Evolutionary conservation across 371 early-diverging fungal species (phyloP), one percentile per base, ranked within the genome.

Genomic region (Syncephalastrum sp.): DNA sequence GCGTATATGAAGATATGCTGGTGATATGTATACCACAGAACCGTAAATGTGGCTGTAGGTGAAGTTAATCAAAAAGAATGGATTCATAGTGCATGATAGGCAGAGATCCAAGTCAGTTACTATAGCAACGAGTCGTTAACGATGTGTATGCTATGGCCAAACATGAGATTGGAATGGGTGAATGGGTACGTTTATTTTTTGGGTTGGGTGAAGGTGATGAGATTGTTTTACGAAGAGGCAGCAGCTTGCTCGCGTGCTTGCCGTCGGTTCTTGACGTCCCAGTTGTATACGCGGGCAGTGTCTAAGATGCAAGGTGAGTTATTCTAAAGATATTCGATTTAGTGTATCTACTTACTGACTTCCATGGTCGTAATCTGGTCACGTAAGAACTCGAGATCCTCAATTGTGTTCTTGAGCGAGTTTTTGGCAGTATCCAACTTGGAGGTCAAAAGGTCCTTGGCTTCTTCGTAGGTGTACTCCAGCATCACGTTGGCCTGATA

Each of bases 331-430:
- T 2, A 51, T 5, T 5, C 2, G 19, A 7, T 17, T 6, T 16
- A 17, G 4, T 10, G 14, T 23, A 16, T 27, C 44, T 29, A 54
- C 54, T 13, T 82, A 84, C 84, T 98, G 79, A 98, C 98, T 78
- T 98, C 98, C 93, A 97, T 95, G 24, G 96, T 96, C 3, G 98
- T 98, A 67, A 97, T 94, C 74, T 98, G 97, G 59, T 93, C 93
- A 60, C 95, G 79, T 71, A 98, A 69, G 62, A 92, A 98, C 65
- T 91, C 92, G n/a, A 95, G 76, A 71, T 98, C 98, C 67, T 96
- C 96, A 12, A 84, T 75, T 0, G 92, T 83, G 52, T 92, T 87
- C 59, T 73, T 69, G 57, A 91, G 64, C 50, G 85, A 85, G 19
- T 64, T 82, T 50, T 83, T 76, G n/a, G 96, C 96, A 17, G 86